Base-by-base conservation (phyloP, 2,329 filamentous ascomycete genomes). In the Penicillium sp. region DNA sequence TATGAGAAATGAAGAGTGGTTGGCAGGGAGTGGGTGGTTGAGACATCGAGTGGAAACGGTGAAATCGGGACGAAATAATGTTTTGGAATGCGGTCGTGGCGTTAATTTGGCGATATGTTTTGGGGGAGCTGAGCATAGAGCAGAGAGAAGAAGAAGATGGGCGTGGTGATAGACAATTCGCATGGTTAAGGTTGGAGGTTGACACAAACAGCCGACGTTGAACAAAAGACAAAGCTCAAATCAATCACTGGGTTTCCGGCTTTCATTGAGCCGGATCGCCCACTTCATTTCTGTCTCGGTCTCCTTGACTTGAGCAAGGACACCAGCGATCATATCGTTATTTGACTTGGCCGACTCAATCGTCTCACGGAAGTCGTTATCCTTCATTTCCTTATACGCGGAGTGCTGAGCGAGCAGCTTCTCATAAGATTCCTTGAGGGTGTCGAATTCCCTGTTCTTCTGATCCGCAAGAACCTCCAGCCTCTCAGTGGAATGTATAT, bases 221-320 rank as follows among this genome's bases (percentile, higher is more conserved):
- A 44, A n/a, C 23, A 44, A 51, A 51, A 48, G 55, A 54, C 44
- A 42, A n/a, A 36, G 42, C 39, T 29, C 38, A 19, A n/a, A 45
- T 35, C 29, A 41, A 23, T 35, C 25, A 48, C 23, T 51, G 68
- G 61, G 43, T 64, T 68, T 53, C 66, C 68, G 53, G 75, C 63
- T 63, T 35, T 66, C 64, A 55, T 77, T 75, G 53, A 81, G 66
- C 36, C 75, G 77, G 50, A 81, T 75, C n/a, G 74, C 74, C 78
- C 79, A 81, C 63, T 72, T 78, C 79, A 81, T 81, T 61, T 77
- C 68, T 3, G 70, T 77, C 53, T 76, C 72, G 1, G 75, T 74
- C 56, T 77, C 71, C 47, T 73, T 74, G 62, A 80, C 66, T 21
- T 78, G 74, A 31, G 68, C 69, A 39, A 80, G 66, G 36, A 72